Conservation (phyloP, 495 filamentous ascomycete species). For the Hypoxylon perforatum region DNA sequence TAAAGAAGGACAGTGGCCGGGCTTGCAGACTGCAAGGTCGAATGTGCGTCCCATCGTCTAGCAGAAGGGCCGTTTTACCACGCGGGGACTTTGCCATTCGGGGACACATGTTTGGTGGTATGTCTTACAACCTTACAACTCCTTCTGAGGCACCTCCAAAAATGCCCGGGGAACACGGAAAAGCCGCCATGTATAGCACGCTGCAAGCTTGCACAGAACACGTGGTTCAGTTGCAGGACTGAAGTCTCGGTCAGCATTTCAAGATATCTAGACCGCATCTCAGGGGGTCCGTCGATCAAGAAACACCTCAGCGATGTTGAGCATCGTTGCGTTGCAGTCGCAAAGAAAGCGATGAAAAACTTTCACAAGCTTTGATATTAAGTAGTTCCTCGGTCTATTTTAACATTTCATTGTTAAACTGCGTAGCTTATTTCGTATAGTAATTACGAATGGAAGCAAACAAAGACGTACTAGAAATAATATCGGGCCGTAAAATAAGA, state of each 20-base stretch:
- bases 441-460: no score
- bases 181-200: not conserved
- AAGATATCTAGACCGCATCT: constrained; percentile 3
- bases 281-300: not conserved
- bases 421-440: no score
- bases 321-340: not conserved
- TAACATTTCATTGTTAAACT: no score
- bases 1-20: not conserved
- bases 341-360: not conserved
- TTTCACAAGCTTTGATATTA: not conserved
- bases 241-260: constrained; percentile 3
- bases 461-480: no score
- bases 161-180: constrained; percentile 26
- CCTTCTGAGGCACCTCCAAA: constrained; percentile 1
- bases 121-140: constrained; percentile 15
- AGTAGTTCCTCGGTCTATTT: no score
- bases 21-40: constrained; percentile 7
- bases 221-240: constrained; percentile 24
- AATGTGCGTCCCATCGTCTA: constrained; percentile 16
- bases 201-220: constrained; percentile 24
- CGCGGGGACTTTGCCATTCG: constrained; percentile 30
- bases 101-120: constrained; percentile 12
- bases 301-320: no score
- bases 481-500: no score
- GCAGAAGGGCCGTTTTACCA: constrained; percentile 14